Conservation (phyloP, 129 eudicot species). For the Lactuca saligna region DNA sequence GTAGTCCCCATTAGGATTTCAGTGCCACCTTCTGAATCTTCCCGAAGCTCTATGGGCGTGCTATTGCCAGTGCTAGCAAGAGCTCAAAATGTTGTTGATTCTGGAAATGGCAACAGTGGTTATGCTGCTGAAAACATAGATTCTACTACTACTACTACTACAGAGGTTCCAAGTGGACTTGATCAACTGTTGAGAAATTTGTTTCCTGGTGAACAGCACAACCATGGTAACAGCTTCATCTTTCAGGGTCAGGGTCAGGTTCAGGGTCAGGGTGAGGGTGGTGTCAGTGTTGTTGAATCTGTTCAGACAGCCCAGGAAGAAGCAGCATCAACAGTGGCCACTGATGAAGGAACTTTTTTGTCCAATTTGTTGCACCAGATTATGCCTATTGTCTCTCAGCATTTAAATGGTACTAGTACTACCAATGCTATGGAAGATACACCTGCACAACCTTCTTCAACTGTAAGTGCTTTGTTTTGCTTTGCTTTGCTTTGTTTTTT, state of each 20-base stretch:
- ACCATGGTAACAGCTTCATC: constrained; percentile 20
- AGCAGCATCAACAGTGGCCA: constrained; percentile 29
- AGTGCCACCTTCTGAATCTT: constrained; percentile 56
- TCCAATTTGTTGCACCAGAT: constrained; percentile 78
- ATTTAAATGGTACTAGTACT: neutral
- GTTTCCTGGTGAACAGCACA: constrained; percentile 42
- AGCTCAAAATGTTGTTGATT: constrained; percentile 40
- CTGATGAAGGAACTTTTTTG: constrained; percentile 63
- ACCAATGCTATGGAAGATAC: constrained; percentile 17
- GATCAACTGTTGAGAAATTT: constrained; percentile 56
- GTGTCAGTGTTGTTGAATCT: constrained; percentile 19
- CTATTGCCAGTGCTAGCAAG: constrained; percentile 71
- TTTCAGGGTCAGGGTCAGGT: constrained; percentile 40
- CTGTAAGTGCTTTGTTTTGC: constrained; percentile 12
- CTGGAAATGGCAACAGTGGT: constrained; percentile 45
- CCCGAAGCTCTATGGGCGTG: constrained; percentile 58
- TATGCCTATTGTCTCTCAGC: constrained; percentile 70
- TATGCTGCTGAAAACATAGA: constrained; percentile 29
- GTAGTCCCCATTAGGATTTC: constrained; percentile 64
- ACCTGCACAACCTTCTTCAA: constrained; percentile 33
- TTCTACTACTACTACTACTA: neutral
- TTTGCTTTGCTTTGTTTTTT: neutral
- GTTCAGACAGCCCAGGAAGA: constrained; percentile 15
- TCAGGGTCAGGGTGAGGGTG: neutral
- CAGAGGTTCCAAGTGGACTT: constrained; percentile 47